Base-by-base conservation (phyloP, 2,329 filamentous ascomycete genomes). In the Calonectria pauciramosa region DNA sequence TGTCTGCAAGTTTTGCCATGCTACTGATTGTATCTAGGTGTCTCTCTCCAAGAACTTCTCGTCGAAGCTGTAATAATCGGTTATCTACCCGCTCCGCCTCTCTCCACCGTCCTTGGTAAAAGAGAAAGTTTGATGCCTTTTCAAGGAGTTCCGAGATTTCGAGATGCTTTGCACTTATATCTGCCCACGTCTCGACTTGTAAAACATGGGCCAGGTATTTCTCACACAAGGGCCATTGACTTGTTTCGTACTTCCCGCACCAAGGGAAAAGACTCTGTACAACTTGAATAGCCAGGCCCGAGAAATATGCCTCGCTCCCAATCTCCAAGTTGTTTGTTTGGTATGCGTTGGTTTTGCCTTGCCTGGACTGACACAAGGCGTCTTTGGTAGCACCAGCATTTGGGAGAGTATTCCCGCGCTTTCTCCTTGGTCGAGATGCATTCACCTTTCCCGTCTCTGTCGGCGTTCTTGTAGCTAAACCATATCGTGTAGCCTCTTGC, bases 171-270 rank as follows among this genome's bases (percentile, higher is more conserved):
- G 69, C 74, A 26, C 69, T 63, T 66, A 78, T 71, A 3, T 80
- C 72, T 8, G 80, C 75, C 82, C 78, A 83, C 20, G 75, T 65
- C 11, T 70, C 76, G 30, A 77, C 75, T 54, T 71, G 77, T 49
- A 82, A 56, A 28, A 80, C 80, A 73, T 85, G 82, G 18, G 75
- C 65, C 10, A 84, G 36, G 56, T 83, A 84, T 66, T 71, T 75
- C 47, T 83, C 79, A 52, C 81, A 83, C 23, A 54, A 26, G 1
- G 36, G 8, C 36, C 56, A 41, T 10, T 23, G 18, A 7, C 34
- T 38, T 7, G 18, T 14, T 1, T 32, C 20, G 18, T 11, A 7
- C 2, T 14, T 3, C 66, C 10, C 30, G 51, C 36, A 59, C 38
- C 4, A 76, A 82, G 76, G 83, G 82, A 47, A 44, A 13, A 80